These are phyloP conservation scores for Podospora australis DNA, from an alignment of 495 filamentous ascomycete species.

Conservation along the genomic window DNA sequence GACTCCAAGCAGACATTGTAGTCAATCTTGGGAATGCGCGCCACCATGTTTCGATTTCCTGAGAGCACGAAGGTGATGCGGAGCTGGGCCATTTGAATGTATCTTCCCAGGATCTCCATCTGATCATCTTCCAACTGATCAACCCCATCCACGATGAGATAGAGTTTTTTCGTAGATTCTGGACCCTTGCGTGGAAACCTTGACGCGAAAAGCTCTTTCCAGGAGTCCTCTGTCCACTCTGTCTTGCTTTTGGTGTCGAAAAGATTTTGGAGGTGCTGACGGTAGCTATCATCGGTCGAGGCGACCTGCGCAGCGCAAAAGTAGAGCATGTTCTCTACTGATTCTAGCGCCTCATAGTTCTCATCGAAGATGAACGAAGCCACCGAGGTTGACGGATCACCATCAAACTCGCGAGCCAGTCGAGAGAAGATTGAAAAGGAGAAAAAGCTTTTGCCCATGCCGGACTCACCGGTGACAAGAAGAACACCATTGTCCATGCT, in stretches of 20 bases:
- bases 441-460: conserved; percentile 3
- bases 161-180: background rate
- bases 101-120: background rate
- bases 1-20: background rate
- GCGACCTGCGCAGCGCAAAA: conserved; percentile 2
- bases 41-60: background rate
- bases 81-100: background rate
- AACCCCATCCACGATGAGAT: background rate
- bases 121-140: conserved; percentile 1
- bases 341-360: conserved; percentile 1
- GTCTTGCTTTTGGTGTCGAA: background rate
- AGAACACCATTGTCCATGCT: background rate
- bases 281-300: background rate
- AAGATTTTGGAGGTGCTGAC: conserved; percentile 1
- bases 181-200: background rate
- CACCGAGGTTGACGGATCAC: background rate
- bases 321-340: background rate
- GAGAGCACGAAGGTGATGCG: conserved; percentile 1
- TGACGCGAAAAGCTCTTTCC: background rate
- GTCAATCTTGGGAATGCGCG: background rate
- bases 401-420: background rate
- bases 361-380: conserved; percentile 2
- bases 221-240: background rate
- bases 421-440: background rate
- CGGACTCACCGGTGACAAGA: background rate